Evolutionary conservation across 1,284 basidiomycete species (phyloP), one percentile per base, ranked within the genome.

Genomic region (Rhodotorula sp.): DNA sequence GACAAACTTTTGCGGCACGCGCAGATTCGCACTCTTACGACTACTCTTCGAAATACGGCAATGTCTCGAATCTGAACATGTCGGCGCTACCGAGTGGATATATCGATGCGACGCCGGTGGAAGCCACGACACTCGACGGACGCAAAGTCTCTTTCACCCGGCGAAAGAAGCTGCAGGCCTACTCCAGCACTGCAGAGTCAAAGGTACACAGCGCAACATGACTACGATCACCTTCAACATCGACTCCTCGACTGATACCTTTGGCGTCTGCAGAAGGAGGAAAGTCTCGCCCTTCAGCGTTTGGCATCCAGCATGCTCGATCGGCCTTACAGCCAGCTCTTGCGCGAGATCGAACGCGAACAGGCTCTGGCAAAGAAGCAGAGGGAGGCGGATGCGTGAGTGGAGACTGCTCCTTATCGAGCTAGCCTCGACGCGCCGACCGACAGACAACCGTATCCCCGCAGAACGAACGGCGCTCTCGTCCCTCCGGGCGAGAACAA

Each of bases 111-210:
- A 54, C 68, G 0, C 72, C 75, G 1, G 49, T 78, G 5, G 43
- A 68, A 48, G 78, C 75, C 2, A 79, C 78, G 16, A 74, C 67
- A 29, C 69, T 76, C 29, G 72, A 71, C 29, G 78, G 78, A 15
- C 64, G 48, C 34, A 65, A 66, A 58, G 26, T 79, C 52, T 52
- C 57, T 0, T 68, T 79, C 47, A 63, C 61, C 34, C 34, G 79
- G 5, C 70, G 70, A 58, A 75, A 73, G 61, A 70, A 64, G 34
- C 39, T 75, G 26, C 69, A 73, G 56, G 62, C 34, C 5, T 67
- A 58, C 57, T 56, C 54, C 1, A 51, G 51, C 46, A 5, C 7
- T 18, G 29, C 64, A 48, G 16, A 23, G 60, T 16, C 20, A 43
- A 69, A 71, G 54, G 67, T 70, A 16, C 57, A 65, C 46, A 6